Evolutionary conservation across 2,329 filamentous ascomycete genomes (phyloP).

Genomic region (Xylaria sp.): DNA sequence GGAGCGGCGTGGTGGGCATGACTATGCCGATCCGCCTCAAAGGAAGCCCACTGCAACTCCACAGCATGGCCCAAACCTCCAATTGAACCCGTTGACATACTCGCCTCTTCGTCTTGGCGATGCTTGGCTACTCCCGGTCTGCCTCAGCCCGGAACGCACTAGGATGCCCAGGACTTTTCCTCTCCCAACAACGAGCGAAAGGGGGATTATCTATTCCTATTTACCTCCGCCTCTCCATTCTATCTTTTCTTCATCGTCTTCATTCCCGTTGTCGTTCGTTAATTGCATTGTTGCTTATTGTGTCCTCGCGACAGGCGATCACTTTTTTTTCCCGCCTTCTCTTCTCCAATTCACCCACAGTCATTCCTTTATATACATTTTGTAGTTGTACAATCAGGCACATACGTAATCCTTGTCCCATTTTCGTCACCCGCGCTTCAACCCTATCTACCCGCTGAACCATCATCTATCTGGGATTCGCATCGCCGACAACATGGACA

Average conservation of each 20-base stretch:
- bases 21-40: constrained; percentile 18
- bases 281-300: constrained; percentile 3
- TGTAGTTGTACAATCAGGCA: constrained; percentile 5
- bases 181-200: too few relatives aligned
- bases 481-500: constrained; percentile 32
- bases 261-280: constrained; percentile 22
- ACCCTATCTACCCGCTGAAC: constrained; percentile 16
- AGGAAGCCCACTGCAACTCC: constrained; percentile 23
- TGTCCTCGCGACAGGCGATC: constrained; percentile 18
- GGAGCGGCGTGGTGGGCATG: background rate
- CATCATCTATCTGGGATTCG: background rate
- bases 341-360: constrained; percentile 26
- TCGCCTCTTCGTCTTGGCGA: constrained; percentile 29
- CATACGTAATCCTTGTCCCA: constrained; percentile 23
- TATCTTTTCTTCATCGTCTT: constrained; percentile 21
- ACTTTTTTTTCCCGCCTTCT: constrained; percentile 3
- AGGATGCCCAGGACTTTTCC: constrained; percentile 8
- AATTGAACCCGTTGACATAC: constrained; percentile 18
- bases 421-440: constrained; percentile 20
- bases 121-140: constrained; percentile 27
- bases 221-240: constrained; percentile 5
- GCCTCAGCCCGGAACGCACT: constrained; percentile 19
- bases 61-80: constrained; percentile 15
- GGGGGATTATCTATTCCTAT: constrained; percentile 6
- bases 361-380: constrained; percentile 28